Percentiles rank a stretch among this genome's conserved stretches.
Evolutionary conservation across 1,284 basidiomycete genomes (phyloP).

Genomic region (Trichosporon sp.): DNA sequence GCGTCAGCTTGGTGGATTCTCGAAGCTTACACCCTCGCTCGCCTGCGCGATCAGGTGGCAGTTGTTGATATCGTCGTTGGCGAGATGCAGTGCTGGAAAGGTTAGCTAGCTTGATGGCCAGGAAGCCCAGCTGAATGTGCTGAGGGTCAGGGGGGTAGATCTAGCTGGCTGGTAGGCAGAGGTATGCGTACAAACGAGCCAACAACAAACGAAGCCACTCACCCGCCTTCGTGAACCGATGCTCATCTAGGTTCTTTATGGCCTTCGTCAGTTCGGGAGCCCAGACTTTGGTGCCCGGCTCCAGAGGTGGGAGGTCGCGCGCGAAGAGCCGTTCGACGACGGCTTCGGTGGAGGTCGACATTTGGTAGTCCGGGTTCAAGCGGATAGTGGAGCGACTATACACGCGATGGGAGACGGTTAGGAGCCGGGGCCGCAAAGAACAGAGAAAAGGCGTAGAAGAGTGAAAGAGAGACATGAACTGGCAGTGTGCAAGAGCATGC

Average conservation of each 20-base stretch:
- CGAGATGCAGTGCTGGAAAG: constrained; percentile 43
- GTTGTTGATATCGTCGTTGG: constrained; percentile 46
- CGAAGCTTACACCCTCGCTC: constrained; percentile 34
- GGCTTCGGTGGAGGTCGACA: constrained; percentile 2
- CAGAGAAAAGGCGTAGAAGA: background rate
- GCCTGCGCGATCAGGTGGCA: constrained; percentile 43
- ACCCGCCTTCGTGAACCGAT: constrained; percentile 39
- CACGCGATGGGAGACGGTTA: background rate
- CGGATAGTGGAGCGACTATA: background rate
- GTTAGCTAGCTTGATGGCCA: background rate
- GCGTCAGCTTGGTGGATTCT: background rate
- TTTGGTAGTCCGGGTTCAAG: background rate
- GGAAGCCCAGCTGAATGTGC: too few relatives aligned
- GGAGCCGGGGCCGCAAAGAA: background rate
- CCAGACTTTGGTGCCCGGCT: constrained; percentile 36
- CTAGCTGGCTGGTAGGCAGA: too few relatives aligned
- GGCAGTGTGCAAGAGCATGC: background rate
- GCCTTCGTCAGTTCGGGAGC: constrained; percentile 24
- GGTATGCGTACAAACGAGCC: too few relatives aligned
- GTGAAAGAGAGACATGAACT: background rate
- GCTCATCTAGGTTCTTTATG: constrained; percentile 33
- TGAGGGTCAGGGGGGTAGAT: too few relatives aligned
- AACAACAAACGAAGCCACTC: too few relatives aligned
- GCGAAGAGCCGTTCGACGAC: constrained; percentile 25
- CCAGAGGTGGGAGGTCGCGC: constrained; percentile 34